Evolutionary conservation across 2,329 filamentous ascomycete genomes (phyloP), one percentile per base, ranked within the genome.

Genomic region (Didymella pinodella): DNA sequence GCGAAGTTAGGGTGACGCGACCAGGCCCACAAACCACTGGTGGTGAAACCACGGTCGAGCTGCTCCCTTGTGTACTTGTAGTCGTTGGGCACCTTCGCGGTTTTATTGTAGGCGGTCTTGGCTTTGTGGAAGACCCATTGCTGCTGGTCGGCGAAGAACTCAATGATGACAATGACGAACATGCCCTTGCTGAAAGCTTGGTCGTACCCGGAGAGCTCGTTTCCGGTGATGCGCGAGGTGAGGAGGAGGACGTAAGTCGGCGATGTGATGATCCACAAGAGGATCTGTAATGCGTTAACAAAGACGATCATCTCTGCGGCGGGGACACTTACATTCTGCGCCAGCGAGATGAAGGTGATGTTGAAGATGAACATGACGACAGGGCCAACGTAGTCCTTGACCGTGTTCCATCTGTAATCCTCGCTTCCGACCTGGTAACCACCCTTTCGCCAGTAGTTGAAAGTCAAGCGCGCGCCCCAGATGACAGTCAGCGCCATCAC

Each of bases 381-480:
- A 1, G 82, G 80, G 7, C 86, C 86, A 22, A 93, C 82, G 36
- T 87, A 81, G 28, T 84, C 81, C 73, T 88, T 88, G 51, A 98
- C 81, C 54, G 93, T 87, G 56, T 84, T 83, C 94, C 95, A 99
- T 79, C 95, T 86, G 77, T 99, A 99, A 77, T 99, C 95, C 78
- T 99, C 94, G 16, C 90, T 93, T 36, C 95, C 94, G 64, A 93
- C 83, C 16, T 84, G 81, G 76, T 99, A 99, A 25, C 95, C 95
- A 38, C 95, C 95, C 77, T 92, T 96, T 58, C 95, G 90, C 89
- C 91, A 97, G 80, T 97, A 99, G 79, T 99, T 99, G 83, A 86
- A 98, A 2, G 94, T 98, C 78, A 99, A 81, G 11, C 95, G 90
- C 80, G 93, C 90, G 77, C 90, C 91, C 95, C 95, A 99, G 8